Evolutionary conservation across 768 basidiomycete genomes (phyloP).

Genomic region (Panaeolus cyanescens): DNA sequence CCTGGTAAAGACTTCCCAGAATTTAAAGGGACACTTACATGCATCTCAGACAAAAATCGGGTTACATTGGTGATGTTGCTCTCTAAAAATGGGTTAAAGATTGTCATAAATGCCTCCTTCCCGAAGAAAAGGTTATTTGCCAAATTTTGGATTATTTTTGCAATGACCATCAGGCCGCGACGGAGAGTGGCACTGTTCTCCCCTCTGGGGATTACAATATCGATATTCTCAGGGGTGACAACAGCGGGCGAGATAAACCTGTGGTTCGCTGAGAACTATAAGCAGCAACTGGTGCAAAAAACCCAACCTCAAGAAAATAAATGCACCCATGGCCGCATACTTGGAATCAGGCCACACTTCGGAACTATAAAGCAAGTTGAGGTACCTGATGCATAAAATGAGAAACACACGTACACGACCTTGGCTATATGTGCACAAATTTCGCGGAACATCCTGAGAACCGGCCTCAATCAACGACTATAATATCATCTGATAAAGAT

Average conservation of each 20-base stretch:
- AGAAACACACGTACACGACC: constrained; percentile 59
- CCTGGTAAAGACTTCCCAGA: not conserved
- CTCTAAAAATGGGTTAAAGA: constrained; percentile 73
- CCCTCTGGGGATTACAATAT: constrained; percentile 76
- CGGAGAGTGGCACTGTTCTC: constrained; percentile 53
- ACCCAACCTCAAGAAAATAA: constrained; percentile 81
- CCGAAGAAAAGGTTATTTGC: constrained; percentile 95
- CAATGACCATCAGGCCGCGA: constrained; percentile 82
- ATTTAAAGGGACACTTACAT: constrained; percentile 44
- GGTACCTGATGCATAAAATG: constrained; percentile 1
- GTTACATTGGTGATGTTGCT: constrained; percentile 74
- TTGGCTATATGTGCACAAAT: constrained; percentile 81
- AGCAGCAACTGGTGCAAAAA: not conserved
- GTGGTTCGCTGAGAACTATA: not conserved
- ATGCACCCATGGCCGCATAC: constrained; percentile 83
- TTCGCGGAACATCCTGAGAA: constrained; percentile 78
- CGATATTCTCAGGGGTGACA: constrained; percentile 82
- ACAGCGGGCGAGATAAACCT: constrained; percentile 94
- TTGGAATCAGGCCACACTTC: constrained; percentile 79
- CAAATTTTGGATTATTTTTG: constrained; percentile 90
- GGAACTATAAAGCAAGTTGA: constrained; percentile 34
- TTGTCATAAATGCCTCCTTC: constrained; percentile 85
- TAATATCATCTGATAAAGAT: not conserved
- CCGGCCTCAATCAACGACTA: constrained; percentile 7
- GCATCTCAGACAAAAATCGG: constrained; percentile 73